Evolutionary conservation across 257 asterid species (phyloP).

Genomic region (Ilex aquifolium): DNA sequence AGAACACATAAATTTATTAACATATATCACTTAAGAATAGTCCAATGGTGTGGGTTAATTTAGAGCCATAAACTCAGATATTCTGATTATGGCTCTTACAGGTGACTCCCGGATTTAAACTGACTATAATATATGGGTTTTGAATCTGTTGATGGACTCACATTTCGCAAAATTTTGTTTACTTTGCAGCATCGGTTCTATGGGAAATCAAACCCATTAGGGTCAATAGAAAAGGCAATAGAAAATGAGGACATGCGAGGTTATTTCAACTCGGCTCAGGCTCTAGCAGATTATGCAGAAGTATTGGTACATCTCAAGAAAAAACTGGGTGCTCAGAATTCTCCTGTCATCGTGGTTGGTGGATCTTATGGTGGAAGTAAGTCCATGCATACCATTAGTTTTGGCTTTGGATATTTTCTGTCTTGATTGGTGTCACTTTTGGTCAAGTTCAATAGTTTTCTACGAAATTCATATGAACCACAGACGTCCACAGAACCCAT

Average conservation of each 20-base stretch:
- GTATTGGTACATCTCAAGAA: neutral
- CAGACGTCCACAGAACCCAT: too few species aligned
- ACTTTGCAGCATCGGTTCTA: neutral
- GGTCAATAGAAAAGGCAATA: neutral
- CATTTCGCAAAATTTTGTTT: neutral
- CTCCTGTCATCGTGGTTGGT: neutral
- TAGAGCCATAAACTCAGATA: too few species aligned
- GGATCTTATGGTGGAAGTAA: neutral
- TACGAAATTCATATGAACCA: too few species aligned
- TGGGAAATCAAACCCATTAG: neutral
- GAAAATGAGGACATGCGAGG: neutral
- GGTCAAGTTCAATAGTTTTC: too few species aligned
- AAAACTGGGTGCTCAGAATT: neutral
- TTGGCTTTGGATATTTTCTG: too few species aligned
- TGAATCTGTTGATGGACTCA: neutral
- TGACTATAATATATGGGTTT: neutral
- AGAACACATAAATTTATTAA: neutral
- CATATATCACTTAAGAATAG: too few species aligned
- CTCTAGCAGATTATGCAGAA: neutral
- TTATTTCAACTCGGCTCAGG: neutral
- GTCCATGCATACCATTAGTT: neutral
- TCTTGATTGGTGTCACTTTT: too few species aligned
- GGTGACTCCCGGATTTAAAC: neutral
- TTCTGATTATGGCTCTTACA: too few species aligned
- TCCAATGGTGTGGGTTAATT: too few species aligned